These are phyloP conservation scores for Imleria badia DNA, from an alignment of 768 basidiomycete species.

Conservation along the genomic window DNA sequence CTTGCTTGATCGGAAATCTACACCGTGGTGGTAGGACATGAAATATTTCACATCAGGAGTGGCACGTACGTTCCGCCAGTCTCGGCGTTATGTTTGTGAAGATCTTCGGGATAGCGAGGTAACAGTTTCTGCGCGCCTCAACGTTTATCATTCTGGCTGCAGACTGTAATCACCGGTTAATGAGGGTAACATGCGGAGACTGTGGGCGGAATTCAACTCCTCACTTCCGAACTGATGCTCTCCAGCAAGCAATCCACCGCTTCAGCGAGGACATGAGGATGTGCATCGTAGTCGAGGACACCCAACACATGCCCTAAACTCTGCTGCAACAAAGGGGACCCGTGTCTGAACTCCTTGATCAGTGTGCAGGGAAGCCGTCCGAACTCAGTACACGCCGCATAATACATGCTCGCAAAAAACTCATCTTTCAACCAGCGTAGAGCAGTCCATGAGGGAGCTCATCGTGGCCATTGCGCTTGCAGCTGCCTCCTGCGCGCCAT, in stretches of 20 bases:
- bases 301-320: constrained; percentile 72
- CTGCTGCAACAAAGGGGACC: constrained; percentile 60
- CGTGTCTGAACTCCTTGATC: constrained; percentile 58
- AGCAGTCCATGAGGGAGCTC: constrained; percentile 68
- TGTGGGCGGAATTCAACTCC: constrained; percentile 25
- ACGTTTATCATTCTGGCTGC: constrained; percentile 42
- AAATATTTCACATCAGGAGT: constrained; percentile 4
- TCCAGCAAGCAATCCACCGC: constrained; percentile 60
- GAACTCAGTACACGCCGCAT: constrained; percentile 17
- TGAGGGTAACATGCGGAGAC: constrained; percentile 19
- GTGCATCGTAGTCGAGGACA: constrained; percentile 58
- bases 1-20: constrained; percentile 49
- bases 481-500: constrained; percentile 72
- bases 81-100: constrained; percentile 43
- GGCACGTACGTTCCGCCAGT: constrained; percentile 45
- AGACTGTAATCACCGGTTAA: constrained; percentile 30
- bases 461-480: constrained; percentile 67
- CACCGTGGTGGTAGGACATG: constrained; percentile 10
- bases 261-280: constrained; percentile 53
- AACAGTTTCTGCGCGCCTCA: constrained; percentile 61
- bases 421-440: constrained; percentile 68
- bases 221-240: constrained; percentile 55
- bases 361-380: constrained; percentile 43
- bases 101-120: constrained; percentile 45
- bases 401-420: constrained; percentile 35